Base-by-base conservation (phyloP, 2,329 filamentous ascomycete species). In the Xylaria multiplex region DNA sequence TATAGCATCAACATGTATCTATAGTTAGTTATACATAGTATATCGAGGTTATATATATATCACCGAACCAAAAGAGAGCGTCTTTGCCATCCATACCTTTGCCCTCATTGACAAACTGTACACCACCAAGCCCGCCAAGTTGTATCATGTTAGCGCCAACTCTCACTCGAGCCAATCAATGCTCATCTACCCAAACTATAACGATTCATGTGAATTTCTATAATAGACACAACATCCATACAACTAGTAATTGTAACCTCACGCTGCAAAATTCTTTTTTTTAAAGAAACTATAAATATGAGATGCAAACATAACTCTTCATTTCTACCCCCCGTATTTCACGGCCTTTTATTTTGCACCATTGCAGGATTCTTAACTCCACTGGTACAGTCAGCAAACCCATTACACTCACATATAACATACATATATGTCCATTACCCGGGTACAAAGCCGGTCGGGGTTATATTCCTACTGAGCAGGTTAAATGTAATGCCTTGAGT, bases 381-480 rank as follows among this genome's bases (percentile, higher is more conserved):
- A 11, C 42, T 24, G 43, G 48, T 54, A 59, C 64, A 66, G 59
- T 66, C 49, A 63, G 64, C 54, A 55, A 62, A 37, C 13, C 9
- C 9, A 5, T 50, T 30, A 63, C 59, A 57, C 6, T 19, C 19
- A 19, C 19, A 19, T 19, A 19, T 19, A 19, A 19, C 19, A 19
- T 19, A 19, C 19, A 19, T 19, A 19, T 19, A 13, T 40, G 35
- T 46, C 32, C 43, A 59, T 19, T 65, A 50, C 58, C 64, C 65
- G 62, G 27, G 35, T 24, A 52, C 30, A 19, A 50, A 62, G 65
- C 65, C 65, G 62, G 40, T 65, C 65, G 65, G 65, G 65, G 42
- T 59, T 65, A 62, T 55, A 62, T 67, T 65, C 22, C 54, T 58
- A 58, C 62, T 60, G 22, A 49, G 27, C 27, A 22, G 22, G 16